phyloP scores from a whole-genome alignment of 2,329 filamentous ascomycete genomes.

The Escovopsis sp. region DNA sequence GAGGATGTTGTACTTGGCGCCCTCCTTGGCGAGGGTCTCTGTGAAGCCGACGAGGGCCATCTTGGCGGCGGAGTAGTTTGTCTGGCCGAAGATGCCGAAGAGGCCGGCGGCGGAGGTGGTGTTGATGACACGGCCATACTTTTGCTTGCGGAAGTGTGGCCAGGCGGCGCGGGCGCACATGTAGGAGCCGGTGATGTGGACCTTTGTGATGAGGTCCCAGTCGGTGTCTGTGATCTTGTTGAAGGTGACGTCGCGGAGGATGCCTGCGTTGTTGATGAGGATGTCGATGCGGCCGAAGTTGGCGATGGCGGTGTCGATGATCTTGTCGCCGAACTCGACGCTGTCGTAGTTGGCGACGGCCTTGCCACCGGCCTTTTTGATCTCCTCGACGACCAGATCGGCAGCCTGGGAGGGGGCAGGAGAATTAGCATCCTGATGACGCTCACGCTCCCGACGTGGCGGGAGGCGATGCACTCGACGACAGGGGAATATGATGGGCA shows the following conservation, averaged over 20 bases:
- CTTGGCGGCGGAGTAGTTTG: conserved; percentile 96
- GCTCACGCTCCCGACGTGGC: too few relatives aligned
- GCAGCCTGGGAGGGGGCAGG: conserved; percentile 41
- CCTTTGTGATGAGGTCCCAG: conserved; percentile 88
- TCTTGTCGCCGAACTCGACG: conserved; percentile 84
- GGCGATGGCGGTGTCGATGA: conserved; percentile 78
- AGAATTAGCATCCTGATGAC: conserved; percentile 6
- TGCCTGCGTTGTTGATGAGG: conserved; percentile 95
- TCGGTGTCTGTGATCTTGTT: conserved; percentile 97
- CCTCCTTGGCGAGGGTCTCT: conserved; percentile 95
- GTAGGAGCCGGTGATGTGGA: conserved; percentile 87
- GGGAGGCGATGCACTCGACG: not conserved
- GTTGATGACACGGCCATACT: conserved; percentile 93
- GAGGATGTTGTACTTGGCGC: conserved; percentile 93
- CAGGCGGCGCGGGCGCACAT: conserved; percentile 91
- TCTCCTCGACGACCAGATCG: conserved; percentile 70
- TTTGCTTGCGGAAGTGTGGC: conserved; percentile 97
- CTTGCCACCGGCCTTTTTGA: conserved; percentile 78
- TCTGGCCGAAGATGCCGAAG: conserved; percentile 90
- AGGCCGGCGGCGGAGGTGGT: conserved; percentile 91
- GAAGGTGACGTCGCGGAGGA: conserved; percentile 88
- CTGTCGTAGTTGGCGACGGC: conserved; percentile 95
- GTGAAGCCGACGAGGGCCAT: conserved; percentile 92
- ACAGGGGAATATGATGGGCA: not conserved
- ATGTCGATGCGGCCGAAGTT: conserved; percentile 78